Base-by-base conservation (phyloP, 1,284 basidiomycete species). In the Cryptococcus wingfieldii region DNA sequence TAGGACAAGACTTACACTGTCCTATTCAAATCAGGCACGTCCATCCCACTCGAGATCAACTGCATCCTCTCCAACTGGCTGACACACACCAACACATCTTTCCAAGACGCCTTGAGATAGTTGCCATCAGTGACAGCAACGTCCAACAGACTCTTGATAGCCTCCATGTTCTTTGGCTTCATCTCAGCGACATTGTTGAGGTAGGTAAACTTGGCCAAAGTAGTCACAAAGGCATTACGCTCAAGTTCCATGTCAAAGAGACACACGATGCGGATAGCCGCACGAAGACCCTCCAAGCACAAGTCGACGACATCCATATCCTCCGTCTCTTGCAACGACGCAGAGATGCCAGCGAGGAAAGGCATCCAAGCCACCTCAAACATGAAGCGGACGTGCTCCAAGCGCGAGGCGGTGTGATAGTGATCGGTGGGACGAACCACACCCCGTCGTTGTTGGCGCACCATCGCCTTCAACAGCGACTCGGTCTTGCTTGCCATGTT, bases 281-380 rank as follows among this genome's bases (percentile, higher is more conserved):
- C 86, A 75, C 89, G 91, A 80, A 98, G 92, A 10, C 94, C 94
- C 59, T 95, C 90, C 51, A 98, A 79, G 70, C 91, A 95, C n/a
- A 94, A 80, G 58, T 90, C 87, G 60, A 97, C 89, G 16, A 92
- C 80, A 66, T 95, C 92, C 56, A 93, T 79, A 74, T 95, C 91
- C 72, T 95, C 89, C 0, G 90, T 92, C 59, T 90, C 88, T 73
- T 97, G 94, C 51, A 97, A 80, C 8, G 92, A 92, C 0, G 85
- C 90, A 5, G 93, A 96, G 38, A 97, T 80, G 5, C 92, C 93
- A 7, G 94, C 94, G 16, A 98, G 81, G 76, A 96, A 91, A 2
- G 94, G 86, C 79, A 97, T 96, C 94, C 94, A 98, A 13, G 91
- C 92, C 18, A 96, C 91, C 76, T 97, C 93, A 67, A 98, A 96